These are phyloP conservation scores for Fusarium haematococcum DNA, from an alignment of 2,329 filamentous ascomycete species.

Conservation along the genomic window DNA sequence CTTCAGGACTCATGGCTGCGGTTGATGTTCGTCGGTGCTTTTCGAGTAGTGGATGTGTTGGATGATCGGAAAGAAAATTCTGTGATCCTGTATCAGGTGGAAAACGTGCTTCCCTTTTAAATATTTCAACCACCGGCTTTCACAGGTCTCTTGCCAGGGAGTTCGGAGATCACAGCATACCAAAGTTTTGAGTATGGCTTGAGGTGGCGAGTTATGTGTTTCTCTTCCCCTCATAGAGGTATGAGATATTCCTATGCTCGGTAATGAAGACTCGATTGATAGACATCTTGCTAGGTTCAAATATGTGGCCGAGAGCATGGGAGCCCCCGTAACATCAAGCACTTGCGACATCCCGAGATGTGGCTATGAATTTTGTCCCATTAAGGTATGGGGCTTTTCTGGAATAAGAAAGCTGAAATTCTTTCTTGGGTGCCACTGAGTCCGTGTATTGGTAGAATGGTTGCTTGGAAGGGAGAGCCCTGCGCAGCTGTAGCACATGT, in stretches of 20 bases:
- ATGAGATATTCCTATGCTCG: neutral
- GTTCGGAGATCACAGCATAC: neutral
- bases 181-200: neutral
- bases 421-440: neutral
- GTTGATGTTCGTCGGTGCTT: neutral
- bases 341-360: neutral
- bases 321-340: neutral
- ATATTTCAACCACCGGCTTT: neutral
- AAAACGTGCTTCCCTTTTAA: neutral
- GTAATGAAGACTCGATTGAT: no score
- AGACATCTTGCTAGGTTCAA: no score
- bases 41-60: neutral
- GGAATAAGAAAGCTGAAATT: neutral
- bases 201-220: neutral
- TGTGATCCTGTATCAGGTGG: neutral
- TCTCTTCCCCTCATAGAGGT: neutral
- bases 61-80: neutral
- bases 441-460: neutral
- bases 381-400: neutral
- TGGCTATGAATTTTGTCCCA: neutral
- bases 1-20: neutral
- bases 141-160: neutral
- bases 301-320: neutral
- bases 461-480: neutral
- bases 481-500: neutral